Base-by-base conservation (phyloP, 306 rosid genomes). In the Rosa multiflora region DNA sequence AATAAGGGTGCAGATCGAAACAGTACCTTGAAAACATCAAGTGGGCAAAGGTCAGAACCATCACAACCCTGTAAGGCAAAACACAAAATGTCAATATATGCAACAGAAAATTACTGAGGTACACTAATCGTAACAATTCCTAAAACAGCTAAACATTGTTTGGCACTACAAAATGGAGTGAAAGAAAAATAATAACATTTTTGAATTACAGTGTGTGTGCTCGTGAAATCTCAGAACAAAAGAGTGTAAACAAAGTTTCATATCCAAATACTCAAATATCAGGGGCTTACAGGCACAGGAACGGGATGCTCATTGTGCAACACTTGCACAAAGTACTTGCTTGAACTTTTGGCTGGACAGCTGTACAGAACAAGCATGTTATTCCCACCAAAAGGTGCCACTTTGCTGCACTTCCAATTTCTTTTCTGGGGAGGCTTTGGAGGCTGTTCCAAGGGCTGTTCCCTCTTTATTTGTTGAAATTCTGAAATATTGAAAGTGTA, bases 341-440 rank as follows among this genome's bases (percentile, higher is more conserved):
- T 88, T 55, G 75, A 83, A 56, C 86, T 64, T 80, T 88, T 89
- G 71, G 92, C 86, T 8, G 91, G 88, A 76, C 99, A 94, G 72
- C 89, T 89, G 82, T 92, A 90, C 56, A 92, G 85, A 73, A 94
- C 87, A 83, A 94, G 88, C 92, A 92, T 91, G 79, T 85, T 92
- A 83, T 94, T 94, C 79, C 93, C 94, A n/a, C 87, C 99, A 94
- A 92, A 94, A 78, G 99, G 99, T 46, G 98, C 97, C 71, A 92
- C 89, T 5, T 72, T 75, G 77, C 90, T 90, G 62, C 89, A 94
- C 88, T 86, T 82, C 97, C 97, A 95, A 18, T 83, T 87, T 88
- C 98, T 88, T 83, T 85, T 82, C 74, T 87, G 97, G 23, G 98
- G 97, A 82, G 99, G 97, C 94, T 78, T 91, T 69, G 89, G 94